Evolutionary conservation across 2,329 filamentous ascomycete species (phyloP), one percentile per base, ranked within the genome.

Genomic region (Ophiosphaerella narmari): DNA sequence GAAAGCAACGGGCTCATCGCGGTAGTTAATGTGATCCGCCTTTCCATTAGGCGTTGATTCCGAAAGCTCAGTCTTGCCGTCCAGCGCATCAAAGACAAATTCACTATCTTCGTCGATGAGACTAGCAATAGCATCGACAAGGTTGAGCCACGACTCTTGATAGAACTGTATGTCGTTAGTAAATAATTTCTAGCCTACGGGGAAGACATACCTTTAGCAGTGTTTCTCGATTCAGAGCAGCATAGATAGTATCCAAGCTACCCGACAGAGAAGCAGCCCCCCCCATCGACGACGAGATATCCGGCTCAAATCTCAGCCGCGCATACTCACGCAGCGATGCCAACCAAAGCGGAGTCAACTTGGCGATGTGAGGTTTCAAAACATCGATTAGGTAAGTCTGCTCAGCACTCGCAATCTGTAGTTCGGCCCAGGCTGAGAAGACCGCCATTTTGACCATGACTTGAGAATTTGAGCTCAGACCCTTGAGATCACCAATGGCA

Each of bases 371-470:
- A 37, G 94, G 92, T 64, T 89, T 90, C 44, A 99, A 80, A 9
- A 99, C 92, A 56, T 94, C 86, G 14, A 90, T 83, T 13, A 99
- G 80, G 67, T 99, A 97, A 43, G 85, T 86, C 62, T 97, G 93
- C 67, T 97, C 93, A 4, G 86, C 86, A 74, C 93, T 97, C 23
- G 94, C 91, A 55, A 99, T 92, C 74, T 99, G 94, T 29, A 99
- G 81, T 69, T 97, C 91, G 4, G 94, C 95, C 94, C 94, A 99
- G 1, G 93, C 94, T 1, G 93, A 94, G 72, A 96, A 96, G 2
- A 99, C 88, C 0, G 94, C 88, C 84, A 97, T 94, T 74, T 96
- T 96, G 47, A 99, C 91, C 94, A 99, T 99, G 41, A 97, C 91
- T 67, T 95, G 90, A 0, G 94, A 93, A 70, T 99, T 99, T 2